A percentile compares a stretch with the other conserved stretches of the same genome.
Evolutionary conservation across 208 protist genomes (phyloP).

Genomic region (Porcisia hertigi): DNA sequence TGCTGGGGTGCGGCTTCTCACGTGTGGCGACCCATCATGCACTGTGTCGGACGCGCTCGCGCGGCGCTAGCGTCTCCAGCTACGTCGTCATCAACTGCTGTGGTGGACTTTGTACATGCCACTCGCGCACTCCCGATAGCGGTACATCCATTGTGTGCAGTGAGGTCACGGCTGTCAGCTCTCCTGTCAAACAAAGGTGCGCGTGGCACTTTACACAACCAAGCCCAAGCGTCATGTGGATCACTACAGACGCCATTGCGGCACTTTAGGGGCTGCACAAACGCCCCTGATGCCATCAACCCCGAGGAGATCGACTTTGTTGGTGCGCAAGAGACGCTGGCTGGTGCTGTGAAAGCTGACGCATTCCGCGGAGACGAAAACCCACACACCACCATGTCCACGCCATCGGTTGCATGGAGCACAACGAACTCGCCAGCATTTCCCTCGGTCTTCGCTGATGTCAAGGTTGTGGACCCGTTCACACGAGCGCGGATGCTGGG

Average conservation of each 20-base stretch:
- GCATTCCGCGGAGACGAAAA: neutral
- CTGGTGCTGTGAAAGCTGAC: neutral
- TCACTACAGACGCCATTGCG: neutral
- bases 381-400: neutral
- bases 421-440: constrained; percentile 9
- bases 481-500: constrained; percentile 74
- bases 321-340: neutral
- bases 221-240: neutral
- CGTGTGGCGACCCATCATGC: neutral
- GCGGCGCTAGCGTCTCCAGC: neutral
- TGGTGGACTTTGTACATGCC: neutral
- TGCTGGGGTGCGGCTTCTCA: neutral
- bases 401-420: constrained; percentile 12
- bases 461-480: constrained; percentile 43
- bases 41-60: neutral
- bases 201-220: neutral
- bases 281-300: constrained; percentile 13
- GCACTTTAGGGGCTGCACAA: neutral
- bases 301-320: constrained; percentile 18
- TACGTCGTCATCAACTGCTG: neutral
- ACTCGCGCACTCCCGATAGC: neutral
- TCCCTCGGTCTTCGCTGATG: constrained; percentile 33
- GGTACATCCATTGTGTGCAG: neutral
- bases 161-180: neutral
- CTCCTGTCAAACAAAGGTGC: neutral